These are phyloP conservation scores for Xylariaceae sp. DNA, from an alignment of 2,329 filamentous ascomycete species.

Conservation along the genomic window DNA sequence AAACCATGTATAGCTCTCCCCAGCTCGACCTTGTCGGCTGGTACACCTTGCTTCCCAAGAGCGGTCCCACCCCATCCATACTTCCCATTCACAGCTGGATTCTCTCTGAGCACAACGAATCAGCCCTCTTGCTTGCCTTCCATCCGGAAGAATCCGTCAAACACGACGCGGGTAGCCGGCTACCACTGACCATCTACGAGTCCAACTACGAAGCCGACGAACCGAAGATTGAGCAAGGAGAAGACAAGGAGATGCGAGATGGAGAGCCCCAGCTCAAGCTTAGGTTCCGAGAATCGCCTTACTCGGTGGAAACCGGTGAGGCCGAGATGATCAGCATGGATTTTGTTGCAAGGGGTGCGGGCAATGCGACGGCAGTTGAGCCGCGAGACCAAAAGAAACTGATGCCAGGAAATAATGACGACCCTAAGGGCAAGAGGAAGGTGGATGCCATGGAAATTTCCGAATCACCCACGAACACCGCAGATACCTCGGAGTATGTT, in stretches of 20 bases:
- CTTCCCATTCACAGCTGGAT: conserved; percentile 76
- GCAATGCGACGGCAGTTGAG: conserved; percentile 65
- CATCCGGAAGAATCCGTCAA: conserved; percentile 60
- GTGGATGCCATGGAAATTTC: conserved; percentile 34
- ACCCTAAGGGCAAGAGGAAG: conserved; percentile 51
- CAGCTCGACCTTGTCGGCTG: conserved; percentile 84
- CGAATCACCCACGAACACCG: conserved; percentile 29
- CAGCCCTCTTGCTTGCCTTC: conserved; percentile 81
- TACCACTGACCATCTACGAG: conserved; percentile 90
- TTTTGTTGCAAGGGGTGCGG: conserved; percentile 80
- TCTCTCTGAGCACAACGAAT: conserved; percentile 72
- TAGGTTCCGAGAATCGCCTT: conserved; percentile 78
- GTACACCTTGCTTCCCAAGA: conserved; percentile 73
- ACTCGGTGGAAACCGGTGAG: conserved; percentile 87
- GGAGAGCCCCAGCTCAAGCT: conserved; percentile 54
- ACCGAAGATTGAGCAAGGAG: conserved; percentile 45
- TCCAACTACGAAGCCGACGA: conserved; percentile 72
- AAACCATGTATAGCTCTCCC: conserved; percentile 79
- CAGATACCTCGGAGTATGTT: conserved; percentile 38
- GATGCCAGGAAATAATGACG: conserved; percentile 40
- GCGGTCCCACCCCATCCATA: conserved; percentile 65
- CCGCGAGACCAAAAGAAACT: conserved; percentile 39
- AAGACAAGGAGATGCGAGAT: conserved; percentile 71
- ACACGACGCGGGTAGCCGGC: conserved; percentile 65
- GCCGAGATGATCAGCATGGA: conserved; percentile 98